Percentiles rank a stretch among this genome's conserved stretches.
Conservation (phyloP, 2,329 filamentous ascomycete species). For the Penicillium sp. region DNA sequence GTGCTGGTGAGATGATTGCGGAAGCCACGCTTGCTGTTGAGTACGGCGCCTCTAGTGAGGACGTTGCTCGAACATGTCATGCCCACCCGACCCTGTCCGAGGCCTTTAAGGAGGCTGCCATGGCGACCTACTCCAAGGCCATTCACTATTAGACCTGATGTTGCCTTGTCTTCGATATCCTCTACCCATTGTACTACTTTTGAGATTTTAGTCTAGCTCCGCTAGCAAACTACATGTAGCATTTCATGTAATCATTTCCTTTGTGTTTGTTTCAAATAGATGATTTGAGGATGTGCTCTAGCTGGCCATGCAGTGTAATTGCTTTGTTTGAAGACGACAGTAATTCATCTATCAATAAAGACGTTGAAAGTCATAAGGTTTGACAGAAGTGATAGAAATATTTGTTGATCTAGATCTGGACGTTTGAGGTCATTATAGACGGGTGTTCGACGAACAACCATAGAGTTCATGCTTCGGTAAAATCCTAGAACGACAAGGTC, state of each 20-base stretch:
- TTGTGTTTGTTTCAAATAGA: slow-evolving; percentile 12
- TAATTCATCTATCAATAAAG: too few relatives aligned
- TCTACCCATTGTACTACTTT: slow-evolving; percentile 23
- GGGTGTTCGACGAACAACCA: too few relatives aligned
- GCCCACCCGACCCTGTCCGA: slow-evolving; percentile 93
- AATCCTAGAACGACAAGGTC: too few relatives aligned
- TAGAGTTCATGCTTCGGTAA: too few relatives aligned
- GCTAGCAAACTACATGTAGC: slow-evolving; percentile 37
- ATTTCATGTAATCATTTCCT: slow-evolving; percentile 33
- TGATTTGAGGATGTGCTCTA: too few relatives aligned
- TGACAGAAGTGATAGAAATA: too few relatives aligned
- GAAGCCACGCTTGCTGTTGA: slow-evolving; percentile 92
- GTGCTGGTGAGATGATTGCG: slow-evolving; percentile 98
- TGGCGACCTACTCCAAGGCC: slow-evolving; percentile 91
- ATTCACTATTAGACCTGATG: slow-evolving; percentile 76
- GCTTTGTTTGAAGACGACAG: too few relatives aligned
- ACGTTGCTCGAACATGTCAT: slow-evolving; percentile 90
- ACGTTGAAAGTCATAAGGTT: too few relatives aligned
- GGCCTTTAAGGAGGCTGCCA: slow-evolving; percentile 99
- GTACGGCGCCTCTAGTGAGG: slow-evolving; percentile 92
- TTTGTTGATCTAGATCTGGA: too few relatives aligned
- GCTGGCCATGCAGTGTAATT: too few relatives aligned
- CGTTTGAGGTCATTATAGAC: too few relatives aligned
- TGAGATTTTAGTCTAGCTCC: slow-evolving; percentile 29
- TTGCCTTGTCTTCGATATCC: slow-evolving; percentile 23